A percentile compares a stretch with the other conserved stretches of the same genome.
Conservation (phyloP, 2,329 filamentous ascomycete genomes). For the Domatiomyces globalis region DNA sequence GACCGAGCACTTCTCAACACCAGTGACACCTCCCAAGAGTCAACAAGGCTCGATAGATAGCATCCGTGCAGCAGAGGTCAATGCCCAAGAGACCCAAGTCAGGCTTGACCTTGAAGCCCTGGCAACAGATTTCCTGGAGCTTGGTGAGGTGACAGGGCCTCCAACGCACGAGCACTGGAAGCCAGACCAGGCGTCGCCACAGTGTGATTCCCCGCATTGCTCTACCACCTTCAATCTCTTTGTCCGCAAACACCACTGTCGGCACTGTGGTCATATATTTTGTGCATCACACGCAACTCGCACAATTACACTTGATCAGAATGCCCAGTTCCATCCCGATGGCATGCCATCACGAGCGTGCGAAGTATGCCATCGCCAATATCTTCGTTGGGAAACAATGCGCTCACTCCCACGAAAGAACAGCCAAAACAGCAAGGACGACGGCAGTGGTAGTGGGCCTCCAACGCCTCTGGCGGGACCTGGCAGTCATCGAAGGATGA, state of each 20-base stretch:
- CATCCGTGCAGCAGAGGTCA: slow-evolving; percentile 25
- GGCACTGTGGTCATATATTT: slow-evolving; percentile 52
- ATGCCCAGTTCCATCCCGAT: slow-evolving; percentile 48
- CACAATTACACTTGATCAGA: slow-evolving; percentile 47
- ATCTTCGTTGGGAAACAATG: slow-evolving; percentile 40
- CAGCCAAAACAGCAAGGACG: slow-evolving; percentile 26
- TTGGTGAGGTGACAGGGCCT: slow-evolving; percentile 43
- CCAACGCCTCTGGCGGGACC: slow-evolving; percentile 12
- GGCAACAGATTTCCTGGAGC: slow-evolving; percentile 25
- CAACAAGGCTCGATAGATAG: slow-evolving; percentile 42
- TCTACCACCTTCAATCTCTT: slow-evolving; percentile 46
- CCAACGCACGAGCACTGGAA: slow-evolving; percentile 54
- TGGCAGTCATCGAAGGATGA: slow-evolving; percentile 13
- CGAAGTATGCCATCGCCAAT: slow-evolving; percentile 46
- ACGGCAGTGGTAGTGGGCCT: slow-evolving; percentile 12
- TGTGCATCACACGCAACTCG: slow-evolving; percentile 45
- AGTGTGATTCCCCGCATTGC: slow-evolving; percentile 46
- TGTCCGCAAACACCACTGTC: slow-evolving; percentile 51
- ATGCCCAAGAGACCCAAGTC: slow-evolving; percentile 12
- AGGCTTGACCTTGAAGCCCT: slow-evolving; percentile 7
- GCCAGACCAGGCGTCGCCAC: slow-evolving; percentile 43
- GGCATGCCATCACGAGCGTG: slow-evolving; percentile 43
- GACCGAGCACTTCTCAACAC: slow-evolving; percentile 39
- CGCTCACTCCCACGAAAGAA: slow-evolving; percentile 38
- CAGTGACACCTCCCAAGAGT: slow-evolving; percentile 38